phyloP scores from a whole-genome alignment of 2,329 filamentous ascomycete species.

The Cytospora piceae region DNA sequence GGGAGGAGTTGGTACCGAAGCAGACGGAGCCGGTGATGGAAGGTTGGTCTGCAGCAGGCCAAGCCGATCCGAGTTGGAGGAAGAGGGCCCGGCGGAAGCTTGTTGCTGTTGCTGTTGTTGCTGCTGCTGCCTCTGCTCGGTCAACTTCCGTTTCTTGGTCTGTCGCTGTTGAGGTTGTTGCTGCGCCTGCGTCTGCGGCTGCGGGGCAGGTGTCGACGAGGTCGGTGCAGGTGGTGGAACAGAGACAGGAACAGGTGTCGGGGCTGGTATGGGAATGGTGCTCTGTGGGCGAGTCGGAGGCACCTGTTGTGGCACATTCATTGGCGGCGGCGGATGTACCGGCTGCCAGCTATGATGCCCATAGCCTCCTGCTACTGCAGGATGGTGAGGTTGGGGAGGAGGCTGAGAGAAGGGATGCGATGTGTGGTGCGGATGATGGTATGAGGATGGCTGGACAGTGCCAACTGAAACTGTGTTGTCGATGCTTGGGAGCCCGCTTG shows the following conservation, averaged over 20 bases:
- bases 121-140: slow-evolving; percentile 32
- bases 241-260: slow-evolving; percentile 28
- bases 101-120: slow-evolving; percentile 34
- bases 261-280: slow-evolving; percentile 27
- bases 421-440: slow-evolving; percentile 27
- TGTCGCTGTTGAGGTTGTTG: slow-evolving; percentile 28
- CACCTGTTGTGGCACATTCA: slow-evolving; percentile 31
- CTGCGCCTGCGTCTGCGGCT: slow-evolving; percentile 17
- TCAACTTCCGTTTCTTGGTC: slow-evolving; percentile 31
- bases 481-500: slow-evolving; percentile 28
- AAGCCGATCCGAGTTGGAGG: slow-evolving; percentile 27
- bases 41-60: slow-evolving; percentile 29
- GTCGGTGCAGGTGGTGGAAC: slow-evolving; percentile 25
- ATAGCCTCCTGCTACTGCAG: slow-evolving; percentile 30
- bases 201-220: slow-evolving; percentile 25
- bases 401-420: slow-evolving; percentile 28
- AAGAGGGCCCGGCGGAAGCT: slow-evolving; percentile 28
- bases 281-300: slow-evolving; percentile 30
- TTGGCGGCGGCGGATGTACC: slow-evolving; percentile 33
- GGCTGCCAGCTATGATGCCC: slow-evolving; percentile 31
- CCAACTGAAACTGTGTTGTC: slow-evolving; percentile 32
- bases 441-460: slow-evolving; percentile 29
- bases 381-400: slow-evolving; percentile 30
- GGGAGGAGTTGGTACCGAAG: slow-evolving; percentile 29
- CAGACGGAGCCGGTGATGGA: slow-evolving; percentile 30